Base-by-base conservation (phyloP, 2,329 filamentous ascomycete genomes). In the Colletotrichum sp. region DNA sequence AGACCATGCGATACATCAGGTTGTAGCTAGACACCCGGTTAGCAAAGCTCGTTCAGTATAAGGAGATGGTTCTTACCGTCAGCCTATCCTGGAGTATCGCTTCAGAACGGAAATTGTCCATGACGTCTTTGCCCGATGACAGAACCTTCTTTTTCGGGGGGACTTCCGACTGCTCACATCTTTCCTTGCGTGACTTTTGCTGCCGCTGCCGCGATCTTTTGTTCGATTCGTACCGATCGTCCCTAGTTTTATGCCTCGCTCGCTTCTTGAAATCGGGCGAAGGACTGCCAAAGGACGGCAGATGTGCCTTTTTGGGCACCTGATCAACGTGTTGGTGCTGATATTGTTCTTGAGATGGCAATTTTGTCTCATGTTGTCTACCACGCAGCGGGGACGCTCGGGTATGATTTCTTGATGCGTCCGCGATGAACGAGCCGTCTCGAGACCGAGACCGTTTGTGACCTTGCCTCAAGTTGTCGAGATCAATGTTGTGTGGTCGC, bases 91-190 rank as follows among this genome's bases (percentile, higher is more conserved):
- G 86, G 13, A 87, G 82, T 57, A 94, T 87, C 68, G 88, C 89
- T 5, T 87, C 82, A 1, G 92, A 92, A 15, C 84, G 84, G 77
- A 93, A 94, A 24, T 89, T 89, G 8, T 86, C 82, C 82, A 92
- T 89, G 9, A 93, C 84, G 55, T 89, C 87, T 69, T 85, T 86
- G 16, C 86, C 82, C 1, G 85, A 85, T 8, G 81, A 80, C 44
- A 85, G 75, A 15, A 69, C 79, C n/a, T 79, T 80, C 30, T 76
- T 80, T 16, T 26, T 28, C 78, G 68, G 36, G 77, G 80, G 62
- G 76, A 79, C 30, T 71, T 52, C 44, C n/a, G 69, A 67, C 63
- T 80, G 60, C 15, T 60, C 36, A 55, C 78, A 30, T 62, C 76
- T 79, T 32, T 81, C 80, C 60, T 78, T 82, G 64, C 67, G 78